Evolutionary conservation across 1,284 basidiomycete species (phyloP), one percentile per base, ranked within the genome.

Genomic region (Moesziomyces sp.): DNA sequence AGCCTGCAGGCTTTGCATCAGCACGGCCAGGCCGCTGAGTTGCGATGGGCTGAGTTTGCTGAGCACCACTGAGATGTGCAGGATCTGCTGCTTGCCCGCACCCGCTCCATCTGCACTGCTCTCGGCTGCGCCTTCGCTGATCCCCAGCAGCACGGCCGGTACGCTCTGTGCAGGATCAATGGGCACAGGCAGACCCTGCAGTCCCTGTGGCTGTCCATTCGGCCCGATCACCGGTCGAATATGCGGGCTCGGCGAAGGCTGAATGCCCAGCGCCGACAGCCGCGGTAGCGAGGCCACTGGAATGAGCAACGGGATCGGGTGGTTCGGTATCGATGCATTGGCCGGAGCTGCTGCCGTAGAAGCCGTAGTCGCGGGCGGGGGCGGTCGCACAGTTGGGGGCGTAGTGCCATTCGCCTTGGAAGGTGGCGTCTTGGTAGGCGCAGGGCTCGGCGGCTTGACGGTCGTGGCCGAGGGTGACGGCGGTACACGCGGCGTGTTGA

Each of bases 1-100:
- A 14, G 57, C 64, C 63, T 83, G 81, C 26, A 83, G 54, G 23
- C 68, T 71, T 61, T 81, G 78, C 82, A 83, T 82, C 11, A 83
- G 38, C 14, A 71, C 65, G 1, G 82, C 82, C 18, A 83, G 53
- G 9, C 81, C 79, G 38, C 72, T 74, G 44, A 83, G 66, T 65
- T 83, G 82, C 11, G 62, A 58, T 9, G 80, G 76, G n/a, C 61
- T 75, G 50, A 83, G 54, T 48, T 74, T 77, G 47, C 76, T 76
- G n/a, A 83, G 52, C 23, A 82, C 76, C 19, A 83, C 80, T 35
- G 76, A 78, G 16, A 83, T 58, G 51, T 83, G 78, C 43, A 83
- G 47, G 42, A 80, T 81, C 60, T 82, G 78, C 57, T 71, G 66
- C 49, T 66, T 74, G 16, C 46, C 69, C 23, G 46, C 48, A 7